Percentiles rank a stretch among this genome's conserved stretches.
phyloP scores from a whole-genome alignment of 768 basidiomycete species.

The Mycena vulgaris region DNA sequence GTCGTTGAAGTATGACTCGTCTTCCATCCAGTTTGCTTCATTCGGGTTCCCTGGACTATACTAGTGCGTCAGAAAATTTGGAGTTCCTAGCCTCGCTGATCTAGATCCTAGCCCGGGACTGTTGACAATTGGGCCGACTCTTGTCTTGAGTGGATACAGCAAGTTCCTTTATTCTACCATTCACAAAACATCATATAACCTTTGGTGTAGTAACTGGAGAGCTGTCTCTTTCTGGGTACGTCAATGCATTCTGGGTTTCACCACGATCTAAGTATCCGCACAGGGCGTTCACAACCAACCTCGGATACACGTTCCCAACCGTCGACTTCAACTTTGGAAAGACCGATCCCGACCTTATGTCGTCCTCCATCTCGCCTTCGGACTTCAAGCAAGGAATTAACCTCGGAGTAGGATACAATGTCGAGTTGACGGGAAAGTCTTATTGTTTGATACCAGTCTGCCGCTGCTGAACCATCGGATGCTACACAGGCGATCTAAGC shows the following conservation, averaged over 20 bases:
- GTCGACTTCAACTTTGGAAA: constrained; percentile 25
- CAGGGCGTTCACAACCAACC: constrained; percentile 18
- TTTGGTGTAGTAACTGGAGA: constrained; percentile 2
- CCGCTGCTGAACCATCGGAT: constrained; percentile 24
- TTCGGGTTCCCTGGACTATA: constrained; percentile 46
- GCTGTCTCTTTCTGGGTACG: not conserved
- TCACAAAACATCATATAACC: not conserved
- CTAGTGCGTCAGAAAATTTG: constrained; percentile 18
- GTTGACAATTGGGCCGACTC: constrained; percentile 42
- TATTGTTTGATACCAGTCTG: constrained; percentile 23
- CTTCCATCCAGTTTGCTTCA: constrained; percentile 28
- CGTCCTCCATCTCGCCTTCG: not conserved
- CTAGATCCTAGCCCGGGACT: constrained; percentile 36
- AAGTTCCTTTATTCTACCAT: not conserved
- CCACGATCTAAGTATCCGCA: not conserved
- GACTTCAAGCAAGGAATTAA: not conserved
- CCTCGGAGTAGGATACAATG: constrained; percentile 27
- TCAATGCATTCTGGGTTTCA: not conserved
- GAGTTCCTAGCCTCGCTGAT: not conserved
- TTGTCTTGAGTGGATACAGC: constrained; percentile 16
- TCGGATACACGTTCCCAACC: constrained; percentile 22
- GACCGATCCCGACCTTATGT: constrained; percentile 6
- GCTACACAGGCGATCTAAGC: constrained; percentile 38
- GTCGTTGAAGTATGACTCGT: constrained; percentile 29
- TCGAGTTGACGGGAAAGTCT: constrained; percentile 42